A percentile compares a stretch with the other conserved stretches of the same genome.
These are phyloP conservation scores for Ligustrum vulgare DNA, from an alignment of 257 asterid species.

Conservation along the genomic window DNA sequence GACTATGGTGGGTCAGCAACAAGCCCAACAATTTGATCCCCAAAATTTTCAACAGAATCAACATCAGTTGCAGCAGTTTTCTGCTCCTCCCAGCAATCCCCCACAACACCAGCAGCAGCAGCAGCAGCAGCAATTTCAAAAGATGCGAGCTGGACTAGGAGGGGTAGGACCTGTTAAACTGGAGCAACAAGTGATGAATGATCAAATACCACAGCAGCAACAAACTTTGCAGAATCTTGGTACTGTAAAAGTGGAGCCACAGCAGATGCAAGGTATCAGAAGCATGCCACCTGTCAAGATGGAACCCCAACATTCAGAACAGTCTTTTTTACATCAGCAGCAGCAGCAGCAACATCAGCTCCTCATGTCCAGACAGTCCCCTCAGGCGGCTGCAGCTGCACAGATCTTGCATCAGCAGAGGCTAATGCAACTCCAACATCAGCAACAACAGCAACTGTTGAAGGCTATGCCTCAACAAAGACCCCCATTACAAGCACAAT, in stretches of 20 bases:
- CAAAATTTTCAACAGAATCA: slow-evolving; percentile 63
- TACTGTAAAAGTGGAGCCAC: slow-evolving; percentile 72
- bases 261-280: slow-evolving; percentile 65
- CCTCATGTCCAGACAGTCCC: slow-evolving; percentile 58
- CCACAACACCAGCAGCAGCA: slow-evolving; percentile 45
- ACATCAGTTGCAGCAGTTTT: slow-evolving; percentile 65
- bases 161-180: slow-evolving; percentile 62
- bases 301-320: slow-evolving; percentile 79
- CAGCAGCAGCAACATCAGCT: neutral
- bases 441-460: slow-evolving; percentile 30
- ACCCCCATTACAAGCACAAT: slow-evolving; percentile 44
- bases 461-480: slow-evolving; percentile 21
- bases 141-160: slow-evolving; percentile 62
- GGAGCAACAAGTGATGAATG: slow-evolving; percentile 67
- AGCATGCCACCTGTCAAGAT: slow-evolving; percentile 63
- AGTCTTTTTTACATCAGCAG: slow-evolving; percentile 34
- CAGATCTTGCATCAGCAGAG: slow-evolving; percentile 56
- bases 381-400: slow-evolving; percentile 57
- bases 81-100: slow-evolving; percentile 50
- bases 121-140: slow-evolving; percentile 66
- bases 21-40: slow-evolving; percentile 59
- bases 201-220: slow-evolving; percentile 62
- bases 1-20: slow-evolving; percentile 63
- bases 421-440: slow-evolving; percentile 56
- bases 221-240: slow-evolving; percentile 60